phyloP scores from a whole-genome alignment of 2,329 filamentous ascomycete genomes.

The Fusarium decemcellulare region DNA sequence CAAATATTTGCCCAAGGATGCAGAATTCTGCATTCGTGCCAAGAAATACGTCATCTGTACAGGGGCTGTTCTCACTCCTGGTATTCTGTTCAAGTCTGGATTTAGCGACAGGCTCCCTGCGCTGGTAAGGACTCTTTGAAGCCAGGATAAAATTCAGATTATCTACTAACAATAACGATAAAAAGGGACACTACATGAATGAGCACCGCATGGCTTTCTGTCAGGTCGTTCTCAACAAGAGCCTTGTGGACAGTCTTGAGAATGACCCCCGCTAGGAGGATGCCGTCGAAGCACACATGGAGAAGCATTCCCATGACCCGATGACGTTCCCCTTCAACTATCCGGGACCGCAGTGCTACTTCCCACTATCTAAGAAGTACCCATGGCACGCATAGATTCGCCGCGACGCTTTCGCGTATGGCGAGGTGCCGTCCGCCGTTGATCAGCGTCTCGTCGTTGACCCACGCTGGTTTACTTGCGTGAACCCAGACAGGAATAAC shows the following conservation, averaged over 20 bases:
- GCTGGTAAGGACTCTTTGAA: neutral
- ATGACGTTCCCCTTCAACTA: constrained; percentile 13
- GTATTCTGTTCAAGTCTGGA: constrained; percentile 9
- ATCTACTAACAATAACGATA: neutral
- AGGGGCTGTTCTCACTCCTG: constrained; percentile 2
- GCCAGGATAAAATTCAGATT: neutral
- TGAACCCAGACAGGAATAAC: neutral
- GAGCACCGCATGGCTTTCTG: constrained; percentile 19
- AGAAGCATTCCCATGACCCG: neutral
- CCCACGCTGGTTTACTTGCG: constrained; percentile 20
- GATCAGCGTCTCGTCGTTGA: constrained; percentile 10
- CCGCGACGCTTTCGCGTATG: constrained; percentile 12
- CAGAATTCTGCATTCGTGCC: neutral
- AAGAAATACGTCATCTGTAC: constrained; percentile 16
- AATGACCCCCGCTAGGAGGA: neutral
- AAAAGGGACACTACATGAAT: constrained; percentile 11
- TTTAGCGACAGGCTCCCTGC: neutral
- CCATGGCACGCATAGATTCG: constrained; percentile 19
- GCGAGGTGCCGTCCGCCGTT: neutral
- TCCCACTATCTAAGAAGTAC: constrained; percentile 10
- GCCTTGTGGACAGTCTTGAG: neutral
- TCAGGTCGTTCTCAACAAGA: constrained; percentile 6
- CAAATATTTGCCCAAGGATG: neutral
- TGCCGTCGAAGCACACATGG: neutral
- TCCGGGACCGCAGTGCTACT: constrained; percentile 8